Base-by-base conservation (phyloP, 768 basidiomycete species). In the Amanita molliuscula region DNA sequence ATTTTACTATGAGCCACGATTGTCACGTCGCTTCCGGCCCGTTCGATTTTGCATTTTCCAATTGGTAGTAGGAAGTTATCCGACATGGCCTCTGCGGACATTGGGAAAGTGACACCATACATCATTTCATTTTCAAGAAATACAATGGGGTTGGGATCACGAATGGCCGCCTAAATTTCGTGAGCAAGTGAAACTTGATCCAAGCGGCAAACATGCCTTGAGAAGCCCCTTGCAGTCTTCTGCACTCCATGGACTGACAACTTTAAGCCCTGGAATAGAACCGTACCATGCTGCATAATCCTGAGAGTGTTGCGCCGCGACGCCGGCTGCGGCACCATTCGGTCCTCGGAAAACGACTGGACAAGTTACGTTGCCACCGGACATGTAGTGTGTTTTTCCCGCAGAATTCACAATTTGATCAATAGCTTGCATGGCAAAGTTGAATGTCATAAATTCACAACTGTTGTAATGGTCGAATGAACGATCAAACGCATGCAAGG, bases 381-480 rank as follows among this genome's bases (percentile, higher is more conserved):
- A 98, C 96, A 99, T 99, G 79, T 99, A 99, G 71, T 97, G 94
- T 3, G 96, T 99, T 76, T 98, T 99, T 53, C 91, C 96, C 50
- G 88, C 96, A n/a, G 96, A 98, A 78, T 99, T 99, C 69, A 99
- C 92, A 55, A 99, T 99, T 63, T 99, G 96, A 72, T 99, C 96
- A 66, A 99, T 98, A 52, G 96, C 94, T 71, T 94, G 92, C 95
- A 98, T 99, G 56, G 95, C 95, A 65, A 99, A 98, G 77, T 99
- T 98, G 77, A 95, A 98, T 13, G 95, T 98, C 95, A 97, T 98
- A 75, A 97, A 99, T 75, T 98, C 95, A 78, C 94, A 97, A 61
- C 89, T 92, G 53, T 28, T 21, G 29, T 25, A 35, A 55, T 53
- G 41, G 38, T 52, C 37, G 48, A 51, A 45, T 37, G 44, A 13